Base-by-base conservation (phyloP, 345 rosid genomes). In the Gynandropsis gynandra region DNA sequence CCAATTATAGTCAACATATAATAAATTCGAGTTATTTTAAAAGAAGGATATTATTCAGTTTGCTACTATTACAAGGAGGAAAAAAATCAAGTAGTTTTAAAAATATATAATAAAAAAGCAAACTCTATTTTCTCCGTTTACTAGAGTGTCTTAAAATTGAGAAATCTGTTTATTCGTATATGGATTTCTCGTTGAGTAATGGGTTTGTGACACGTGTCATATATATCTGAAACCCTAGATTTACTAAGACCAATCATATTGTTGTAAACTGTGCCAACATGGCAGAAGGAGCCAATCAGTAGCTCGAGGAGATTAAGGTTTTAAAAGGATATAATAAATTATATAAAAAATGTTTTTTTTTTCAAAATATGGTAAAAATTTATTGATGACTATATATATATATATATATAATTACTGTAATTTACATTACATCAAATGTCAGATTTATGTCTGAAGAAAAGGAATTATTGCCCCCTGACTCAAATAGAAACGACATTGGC, bases 281-380 rank as follows among this genome's bases (percentile, higher is more conserved):
- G 89, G 85, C 73, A 52, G 65, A 54, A 70, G 37, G 69, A 76
- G 66, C 95, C 87, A 79, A 74, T 82, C 89, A 76, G 70, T 68
- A 46, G 71, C 74, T 89, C 94, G 94, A 86, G 57, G 75, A 72
- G 64, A 67, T 86, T 86, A 89, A 89, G 97, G 97, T 77, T 75
- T 79, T 79, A 56, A 68, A 42, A 8, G 18, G 42, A 33, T 7
- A 44, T 27, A 53, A 51, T 48, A 43, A 47, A 4, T 41, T 41
- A 41, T 24, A 50, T 48, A 20, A 35, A 55, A 61, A 34, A 39
- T 37, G 53, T 19, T 54, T 47, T 42, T 50, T 38, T 61, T 49
- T 62, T n/a, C n/a, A n/a, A n/a, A n/a, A n/a, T n/a, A n/a, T n/a
- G n/a, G n/a, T n/a, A n/a, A n/a, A n/a, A n/a, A n/a, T n/a, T n/a